phyloP scores from a whole-genome alignment of 148 eudicot species.

The Fagopyrum tataricum region DNA sequence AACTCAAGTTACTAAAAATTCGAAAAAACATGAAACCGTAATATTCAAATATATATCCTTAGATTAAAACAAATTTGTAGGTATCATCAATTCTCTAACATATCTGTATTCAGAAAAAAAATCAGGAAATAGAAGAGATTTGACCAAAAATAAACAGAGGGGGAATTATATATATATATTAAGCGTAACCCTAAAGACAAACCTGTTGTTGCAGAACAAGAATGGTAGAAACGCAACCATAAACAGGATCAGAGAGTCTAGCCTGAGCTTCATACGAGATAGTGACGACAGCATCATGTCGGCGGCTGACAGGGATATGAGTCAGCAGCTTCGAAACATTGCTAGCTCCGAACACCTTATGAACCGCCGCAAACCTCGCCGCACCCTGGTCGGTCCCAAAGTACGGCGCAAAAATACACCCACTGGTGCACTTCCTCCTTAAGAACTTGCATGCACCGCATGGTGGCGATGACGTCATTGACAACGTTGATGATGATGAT shows the following conservation, averaged over 20 bases:
- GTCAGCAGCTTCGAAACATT: conserved; percentile 52
- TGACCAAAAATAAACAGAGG: too few species aligned
- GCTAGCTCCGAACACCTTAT: conserved; percentile 61
- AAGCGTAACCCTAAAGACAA: neutral
- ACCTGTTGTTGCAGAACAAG: conserved; percentile 60
- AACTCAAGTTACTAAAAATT: too few species aligned
- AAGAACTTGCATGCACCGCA: conserved; percentile 66
- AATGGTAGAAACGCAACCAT: conserved; percentile 55
- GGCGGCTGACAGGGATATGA: conserved; percentile 40
- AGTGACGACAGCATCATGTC: conserved; percentile 49
- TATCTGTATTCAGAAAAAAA: too few species aligned
- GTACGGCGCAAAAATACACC: conserved; percentile 54
- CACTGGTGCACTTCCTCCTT: conserved; percentile 48
- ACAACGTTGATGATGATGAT: neutral
- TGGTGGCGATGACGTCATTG: conserved; percentile 15
- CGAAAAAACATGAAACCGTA: too few species aligned
- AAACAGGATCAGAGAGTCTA: conserved; percentile 51
- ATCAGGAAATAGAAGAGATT: too few species aligned
- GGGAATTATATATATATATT: neutral
- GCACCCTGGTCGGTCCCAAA: conserved; percentile 55
- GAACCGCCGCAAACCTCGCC: conserved; percentile 58
- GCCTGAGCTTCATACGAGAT: conserved; percentile 63
- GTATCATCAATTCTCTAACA: too few species aligned
- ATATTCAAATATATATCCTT: too few species aligned
- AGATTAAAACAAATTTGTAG: too few species aligned